Evolutionary conservation across 2,329 filamentous ascomycete genomes (phyloP), one percentile per base, ranked within the genome.

Genomic region (Penicillium griseofulvum): DNA sequence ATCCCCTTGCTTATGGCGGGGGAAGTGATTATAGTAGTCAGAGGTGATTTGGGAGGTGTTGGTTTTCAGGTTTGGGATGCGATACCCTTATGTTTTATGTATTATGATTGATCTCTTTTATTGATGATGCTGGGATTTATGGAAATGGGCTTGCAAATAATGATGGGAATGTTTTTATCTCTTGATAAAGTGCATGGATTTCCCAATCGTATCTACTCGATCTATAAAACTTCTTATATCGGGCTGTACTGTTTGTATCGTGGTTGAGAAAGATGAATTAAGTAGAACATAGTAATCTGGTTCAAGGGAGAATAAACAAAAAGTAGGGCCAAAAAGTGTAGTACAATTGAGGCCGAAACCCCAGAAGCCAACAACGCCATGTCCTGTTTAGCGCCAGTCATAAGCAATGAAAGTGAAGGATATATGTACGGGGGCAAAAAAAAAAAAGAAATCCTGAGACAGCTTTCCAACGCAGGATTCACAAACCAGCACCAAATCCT

Each of bases 1-100:
- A 79, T 66, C 72, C 76, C 49, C 52, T 65, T 58, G 66, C 68
- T 43, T 76, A 72, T 67, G 75, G 68, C 19, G 72, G 70, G 56
- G 72, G 71, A 51, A 63, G 60, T 61, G 52, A 61, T 45, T 47
- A 59, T 55, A 58, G 57, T 24, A 58, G 55, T 59, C 51, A 54
- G 14, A 58, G 60, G 44, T 59, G 49, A 49, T 54, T 42, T 10
- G 41, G 12, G 10, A 11, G 19, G 10, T 49, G 10, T 38, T 26
- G n/a, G 7, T 34, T 48, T 10, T 1, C n/a, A 28, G 34, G n/a
- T 6, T 16, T 49, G n/a, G 22, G 37, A n/a, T 33, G 37, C 50
- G 61, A 65, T 65, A 65, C 63, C 63, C 61, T 59, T 42, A 33
- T 45, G 28, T 22, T 5, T 19, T 43, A 42, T 42, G 57, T 34